Evolutionary conservation across 2,329 filamentous ascomycete genomes (phyloP), one percentile per base, ranked within the genome.

Genomic region (Ophiostoma sp.): DNA sequence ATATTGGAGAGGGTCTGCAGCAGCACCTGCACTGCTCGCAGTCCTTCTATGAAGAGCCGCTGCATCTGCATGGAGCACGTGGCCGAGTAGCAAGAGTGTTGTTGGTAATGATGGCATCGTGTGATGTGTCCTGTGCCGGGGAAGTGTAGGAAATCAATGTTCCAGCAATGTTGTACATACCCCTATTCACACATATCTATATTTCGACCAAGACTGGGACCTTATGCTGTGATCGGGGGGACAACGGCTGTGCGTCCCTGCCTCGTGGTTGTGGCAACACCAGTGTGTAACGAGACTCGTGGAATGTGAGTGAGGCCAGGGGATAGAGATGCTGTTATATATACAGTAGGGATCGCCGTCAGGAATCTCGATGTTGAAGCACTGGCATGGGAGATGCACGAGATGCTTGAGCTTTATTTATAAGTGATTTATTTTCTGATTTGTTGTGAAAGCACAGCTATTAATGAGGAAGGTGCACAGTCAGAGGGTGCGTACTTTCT

Each of bases 1-100:
- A 35, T 62, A 75, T 11, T 48, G 41, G 8, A 75, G 69, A 7
- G 73, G 73, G 44, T 75, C 73, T 44, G 27, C 15, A 10, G 52
- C 23, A n/a, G n/a, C 11, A 13, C 8, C 2, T 23, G 20, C n/a
- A n/a, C n/a, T 10, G 10, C 17, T 6, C 17, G 31, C n/a, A 13
- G n/a, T 35, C 3, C 52, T 31, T 3, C 11, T 31, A n/a, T 27
- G n/a, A 31, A 13, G 6, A 8, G 44, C 44, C 1, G 13, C 35
- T 20, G 57, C 27, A 5, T 64, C 31, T 64, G 57, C 13, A 17
- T n/a, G 13, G 8, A 74, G 72, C 7, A 27, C n/a, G 11, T 10
- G 8, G 20, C 48, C 52, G 10, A 57, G 52, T 27, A 57, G 52
- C 23, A 57, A 27, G 3, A 27, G 52, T 11, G 52, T 31, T 11